A percentile compares a stretch with the other conserved stretches of the same genome.
These are phyloP conservation scores for Colletotrichum lupini DNA, from an alignment of 2,329 filamentous ascomycete genomes.

Conservation along the genomic window DNA sequence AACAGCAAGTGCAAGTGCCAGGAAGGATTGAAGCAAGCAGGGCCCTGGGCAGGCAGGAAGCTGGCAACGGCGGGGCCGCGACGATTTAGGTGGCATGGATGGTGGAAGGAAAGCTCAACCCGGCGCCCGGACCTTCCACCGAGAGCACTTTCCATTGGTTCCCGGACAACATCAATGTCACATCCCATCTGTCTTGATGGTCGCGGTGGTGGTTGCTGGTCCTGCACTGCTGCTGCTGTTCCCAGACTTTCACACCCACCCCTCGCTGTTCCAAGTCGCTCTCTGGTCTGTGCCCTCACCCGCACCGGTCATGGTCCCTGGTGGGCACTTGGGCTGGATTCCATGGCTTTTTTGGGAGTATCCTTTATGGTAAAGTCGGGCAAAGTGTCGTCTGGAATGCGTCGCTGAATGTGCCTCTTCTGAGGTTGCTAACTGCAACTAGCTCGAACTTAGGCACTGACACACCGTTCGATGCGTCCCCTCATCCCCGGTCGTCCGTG, in stretches of 20 bases:
- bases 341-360: background rate
- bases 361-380: background rate
- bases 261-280: background rate
- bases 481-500: background rate
- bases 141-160: constrained; percentile 11
- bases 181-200: background rate
- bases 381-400: background rate
- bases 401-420: background rate
- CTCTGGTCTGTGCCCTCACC: no score
- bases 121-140: constrained; percentile 6
- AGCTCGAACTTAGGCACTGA: constrained; percentile 1
- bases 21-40: background rate
- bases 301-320: constrained; percentile 17
- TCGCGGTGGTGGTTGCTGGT: background rate
- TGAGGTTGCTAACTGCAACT: background rate
- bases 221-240: background rate
- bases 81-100: background rate
- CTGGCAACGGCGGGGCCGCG: background rate
- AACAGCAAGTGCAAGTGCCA: no score
- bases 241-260: background rate
- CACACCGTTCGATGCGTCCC: background rate
- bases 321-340: background rate
- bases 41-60: background rate
- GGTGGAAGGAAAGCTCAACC: background rate
- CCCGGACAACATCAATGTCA: constrained; percentile 11